Conservation (phyloP, 116 monocot species). For the Phalaenopsis hybrid region DNA sequence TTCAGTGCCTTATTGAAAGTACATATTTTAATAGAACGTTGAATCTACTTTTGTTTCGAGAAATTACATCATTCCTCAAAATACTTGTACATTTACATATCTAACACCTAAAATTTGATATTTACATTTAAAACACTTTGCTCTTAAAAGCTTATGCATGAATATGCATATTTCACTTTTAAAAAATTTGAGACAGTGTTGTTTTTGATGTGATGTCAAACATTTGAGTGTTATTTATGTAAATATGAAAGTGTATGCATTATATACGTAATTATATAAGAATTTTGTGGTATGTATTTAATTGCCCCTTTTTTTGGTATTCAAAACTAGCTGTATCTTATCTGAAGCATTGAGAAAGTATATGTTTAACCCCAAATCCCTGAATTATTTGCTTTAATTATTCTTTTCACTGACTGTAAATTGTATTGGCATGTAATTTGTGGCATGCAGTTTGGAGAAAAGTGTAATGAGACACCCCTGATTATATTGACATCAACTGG, state of each 20-base stretch:
- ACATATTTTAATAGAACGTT: neutral
- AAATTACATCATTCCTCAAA: no score
- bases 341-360: neutral
- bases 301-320: neutral
- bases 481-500: conserved; percentile 35
- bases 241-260: no score
- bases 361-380: neutral
- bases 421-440: neutral
- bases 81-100: no score
- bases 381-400: neutral
- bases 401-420: neutral
- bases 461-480: conserved; percentile 21
- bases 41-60: neutral
- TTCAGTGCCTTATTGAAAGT: neutral
- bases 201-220: no score
- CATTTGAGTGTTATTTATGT: no score
- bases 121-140: no score
- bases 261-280: no score
- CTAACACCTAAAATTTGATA: no score
- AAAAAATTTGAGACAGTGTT: no score
- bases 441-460: conserved; percentile 31
- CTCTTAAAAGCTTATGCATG: neutral
- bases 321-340: neutral
- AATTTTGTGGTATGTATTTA: no score
- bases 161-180: no score